Conservation (phyloP, 2,329 filamentous ascomycete genomes). For the Didymella arachidicola region DNA sequence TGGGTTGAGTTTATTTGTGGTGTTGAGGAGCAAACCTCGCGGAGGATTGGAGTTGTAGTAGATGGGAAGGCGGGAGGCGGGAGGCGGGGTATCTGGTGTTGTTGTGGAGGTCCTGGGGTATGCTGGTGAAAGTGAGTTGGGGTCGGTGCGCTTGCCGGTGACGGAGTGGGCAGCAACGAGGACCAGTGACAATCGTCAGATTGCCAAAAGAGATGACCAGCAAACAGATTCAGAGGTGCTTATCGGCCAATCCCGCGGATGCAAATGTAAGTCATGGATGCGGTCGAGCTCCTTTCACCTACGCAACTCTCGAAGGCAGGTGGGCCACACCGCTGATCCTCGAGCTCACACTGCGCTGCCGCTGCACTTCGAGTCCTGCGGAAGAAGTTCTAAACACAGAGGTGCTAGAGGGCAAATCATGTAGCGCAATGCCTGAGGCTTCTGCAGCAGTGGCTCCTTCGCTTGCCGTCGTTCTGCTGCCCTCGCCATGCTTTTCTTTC, state of each 20-base stretch:
- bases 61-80: background rate
- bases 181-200: background rate
- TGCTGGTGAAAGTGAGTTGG: conserved; percentile 11
- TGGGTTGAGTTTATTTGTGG: background rate
- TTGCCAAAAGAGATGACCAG: background rate
- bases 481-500: conserved; percentile 41
- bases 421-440: conserved; percentile 51
- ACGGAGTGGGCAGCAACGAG: conserved; percentile 1
- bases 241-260: background rate
- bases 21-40: conserved; percentile 4
- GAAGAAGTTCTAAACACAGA: conserved; percentile 70
- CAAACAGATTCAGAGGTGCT: conserved; percentile 3
- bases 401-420: conserved; percentile 65
- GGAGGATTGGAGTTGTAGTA: background rate
- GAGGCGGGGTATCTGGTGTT: conserved; percentile 3
- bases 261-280: conserved; percentile 1
- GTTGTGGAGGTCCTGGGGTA: conserved; percentile 15
- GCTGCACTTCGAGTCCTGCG: conserved; percentile 43
- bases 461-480: conserved; percentile 4
- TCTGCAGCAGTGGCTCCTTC: conserved; percentile 6
- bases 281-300: conserved; percentile 5
- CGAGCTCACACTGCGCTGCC: conserved; percentile 26
- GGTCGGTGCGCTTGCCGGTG: conserved; percentile 15
- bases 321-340: conserved; percentile 6
- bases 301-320: conserved; percentile 19